These are phyloP conservation scores for Geum urbanum DNA, from an alignment of 306 rosid genomes.

Conservation along the genomic window DNA sequence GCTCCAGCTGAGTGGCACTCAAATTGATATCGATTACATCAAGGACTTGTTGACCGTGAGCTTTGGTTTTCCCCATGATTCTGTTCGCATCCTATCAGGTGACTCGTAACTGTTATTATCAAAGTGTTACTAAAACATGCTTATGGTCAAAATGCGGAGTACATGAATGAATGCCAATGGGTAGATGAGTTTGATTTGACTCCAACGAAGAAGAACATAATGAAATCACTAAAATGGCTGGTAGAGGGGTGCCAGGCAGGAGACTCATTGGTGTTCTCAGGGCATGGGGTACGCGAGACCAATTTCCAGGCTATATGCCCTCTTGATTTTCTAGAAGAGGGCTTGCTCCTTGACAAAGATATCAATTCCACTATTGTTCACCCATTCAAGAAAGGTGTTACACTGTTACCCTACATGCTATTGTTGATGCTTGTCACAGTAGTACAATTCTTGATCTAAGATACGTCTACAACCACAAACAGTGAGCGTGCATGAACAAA, in stretches of 20 bases:
- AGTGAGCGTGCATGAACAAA: slow-evolving; percentile 19
- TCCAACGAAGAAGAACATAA: slow-evolving; percentile 62
- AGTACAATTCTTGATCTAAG: slow-evolving; percentile 72
- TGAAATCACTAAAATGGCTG: slow-evolving; percentile 57
- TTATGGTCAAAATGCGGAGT: too few relatives aligned
- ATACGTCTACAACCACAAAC: slow-evolving; percentile 34
- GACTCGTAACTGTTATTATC: background rate
- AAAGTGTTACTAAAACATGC: too few relatives aligned
- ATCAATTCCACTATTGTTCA: slow-evolving; percentile 54
- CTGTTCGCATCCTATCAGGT: slow-evolving; percentile 62
- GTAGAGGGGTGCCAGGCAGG: slow-evolving; percentile 56
- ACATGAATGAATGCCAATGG: too few relatives aligned
- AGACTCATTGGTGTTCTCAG: slow-evolving; percentile 63
- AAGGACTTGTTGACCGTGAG: slow-evolving; percentile 30
- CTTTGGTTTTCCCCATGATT: slow-evolving; percentile 36
- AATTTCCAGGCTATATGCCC: slow-evolving; percentile 78
- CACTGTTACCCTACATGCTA: too few relatives aligned
- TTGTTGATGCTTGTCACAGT: slow-evolving; percentile 81
- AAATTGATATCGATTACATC: too few relatives aligned
- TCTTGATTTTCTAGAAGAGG: slow-evolving; percentile 50
- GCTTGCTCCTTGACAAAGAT: slow-evolving; percentile 55
- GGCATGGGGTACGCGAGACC: too few relatives aligned
- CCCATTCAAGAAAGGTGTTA: slow-evolving; percentile 58
- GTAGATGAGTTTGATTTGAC: background rate
- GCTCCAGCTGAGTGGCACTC: too few relatives aligned